phyloP scores from a whole-genome alignment of 2,329 filamentous ascomycete genomes.

The Lachnellula suecica region DNA sequence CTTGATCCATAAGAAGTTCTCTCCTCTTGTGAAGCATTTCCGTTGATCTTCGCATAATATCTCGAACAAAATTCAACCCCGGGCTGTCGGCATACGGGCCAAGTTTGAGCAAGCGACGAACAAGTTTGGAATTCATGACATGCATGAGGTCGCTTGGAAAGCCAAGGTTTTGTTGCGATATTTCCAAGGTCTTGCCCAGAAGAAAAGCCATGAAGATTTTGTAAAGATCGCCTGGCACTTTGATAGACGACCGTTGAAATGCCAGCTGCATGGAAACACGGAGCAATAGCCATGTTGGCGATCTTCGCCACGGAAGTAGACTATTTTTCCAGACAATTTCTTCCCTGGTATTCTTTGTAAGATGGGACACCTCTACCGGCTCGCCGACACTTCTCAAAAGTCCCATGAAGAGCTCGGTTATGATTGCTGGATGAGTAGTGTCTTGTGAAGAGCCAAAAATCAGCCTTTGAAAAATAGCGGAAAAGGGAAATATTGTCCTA shows the following conservation, averaged over 20 bases:
- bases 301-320: constrained; percentile 47
- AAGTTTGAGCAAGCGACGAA: constrained; percentile 43
- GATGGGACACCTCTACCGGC: constrained; percentile 21
- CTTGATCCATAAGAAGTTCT: constrained; percentile 1
- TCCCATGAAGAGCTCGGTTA: constrained; percentile 50
- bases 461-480: no score
- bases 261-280: constrained; percentile 47
- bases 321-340: constrained; percentile 46
- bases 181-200: constrained; percentile 37
- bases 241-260: background rate
- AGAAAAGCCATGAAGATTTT: constrained; percentile 52
- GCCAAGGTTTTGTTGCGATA: constrained; percentile 11
- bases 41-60: background rate
- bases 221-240: constrained; percentile 35
- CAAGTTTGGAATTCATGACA: constrained; percentile 45
- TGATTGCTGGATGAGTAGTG: constrained; percentile 46
- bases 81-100: background rate
- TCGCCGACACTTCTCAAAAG: constrained; percentile 42
- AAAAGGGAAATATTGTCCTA: no score
- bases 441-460: no score
- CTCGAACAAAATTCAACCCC: constrained; percentile 4
- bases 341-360: constrained; percentile 54
- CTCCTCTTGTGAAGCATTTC: constrained; percentile 6
- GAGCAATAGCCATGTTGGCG: constrained; percentile 54
- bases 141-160: constrained; percentile 33